Base-by-base conservation (phyloP, 441 rosid genomes). In the Arabidopsis hybrid region DNA sequence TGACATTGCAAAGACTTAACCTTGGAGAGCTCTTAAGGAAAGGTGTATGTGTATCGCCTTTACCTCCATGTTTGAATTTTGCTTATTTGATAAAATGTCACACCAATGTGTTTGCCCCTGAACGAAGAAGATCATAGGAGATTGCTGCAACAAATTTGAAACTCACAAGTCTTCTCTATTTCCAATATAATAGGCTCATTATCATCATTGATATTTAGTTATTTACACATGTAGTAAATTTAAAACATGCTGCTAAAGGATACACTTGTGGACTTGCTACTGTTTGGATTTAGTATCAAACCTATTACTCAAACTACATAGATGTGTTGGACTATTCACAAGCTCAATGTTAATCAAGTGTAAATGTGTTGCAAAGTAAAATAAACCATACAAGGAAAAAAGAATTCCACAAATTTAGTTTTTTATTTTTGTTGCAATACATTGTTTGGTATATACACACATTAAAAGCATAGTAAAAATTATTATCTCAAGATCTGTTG, bases 1-100 rank as follows among this genome's bases (percentile, higher is more conserved):
- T 93, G 87, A 91, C 95, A 39, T 60, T 93, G 81, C 96, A 91
- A 83, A 86, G 93, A 79, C 87, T 92, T 62, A 73, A 88, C 71
- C 74, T 93, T 62, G 85, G 78, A 76, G 86, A 91, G 32, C 90
- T 93, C 66, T 78, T 92, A 87, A 91, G 80, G 85, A 93, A 88
- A 79, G 98, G 98, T 47, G 86, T 86, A 46, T 78, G 75, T 29
- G 88, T 91, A 46, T 84, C 93, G 10, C 85, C 92, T 50, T 70
- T 93, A 8, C 83, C 90, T 56, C 92, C 98, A 57, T 78, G 82
- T 69, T 63, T 82, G 66, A 93, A 93, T 82, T 93, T 93, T 85
- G 80, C 93, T 7, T 91, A 89, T 75, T 73, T 91, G 81, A 89
- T 93, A 51, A 93, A 88, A 83, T 89, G 93, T 21, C 89, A 93